Percentiles rank a stretch among this genome's conserved stretches.
Conservation (phyloP, 306 rosid species). For the Abrus pulchellus region DNA sequence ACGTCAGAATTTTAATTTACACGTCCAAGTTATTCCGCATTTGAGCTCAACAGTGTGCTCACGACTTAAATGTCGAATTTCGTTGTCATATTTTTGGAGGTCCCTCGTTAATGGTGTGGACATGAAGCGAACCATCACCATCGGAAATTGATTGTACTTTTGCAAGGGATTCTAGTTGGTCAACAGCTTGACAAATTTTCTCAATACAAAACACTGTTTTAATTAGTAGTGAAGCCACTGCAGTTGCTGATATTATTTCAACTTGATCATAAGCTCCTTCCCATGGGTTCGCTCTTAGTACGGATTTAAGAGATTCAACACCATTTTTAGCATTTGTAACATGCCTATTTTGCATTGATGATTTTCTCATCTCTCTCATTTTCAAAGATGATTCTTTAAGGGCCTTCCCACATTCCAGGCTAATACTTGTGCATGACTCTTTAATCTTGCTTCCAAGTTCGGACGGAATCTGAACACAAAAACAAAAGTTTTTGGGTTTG, state of each 20-base stretch:
- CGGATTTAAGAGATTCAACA: slow-evolving; percentile 46
- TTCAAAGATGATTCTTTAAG: slow-evolving; percentile 52
- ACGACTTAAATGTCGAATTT: no score
- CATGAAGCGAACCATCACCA: slow-evolving; percentile 34
- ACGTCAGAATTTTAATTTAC: no score
- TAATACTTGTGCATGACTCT: slow-evolving; percentile 52
- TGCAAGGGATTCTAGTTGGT: slow-evolving; percentile 49
- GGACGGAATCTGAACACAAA: slow-evolving; percentile 40
- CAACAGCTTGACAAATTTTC: slow-evolving; percentile 50
- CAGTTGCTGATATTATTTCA: slow-evolving; percentile 42
- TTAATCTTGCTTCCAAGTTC: slow-evolving; percentile 50
- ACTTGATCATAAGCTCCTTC: slow-evolving; percentile 39
- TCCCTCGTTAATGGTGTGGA: slow-evolving; percentile 23
- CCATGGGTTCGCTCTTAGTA: slow-evolving; percentile 44
- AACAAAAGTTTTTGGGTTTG: not conserved
- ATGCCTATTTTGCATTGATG: slow-evolving; percentile 40
- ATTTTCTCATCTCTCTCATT: slow-evolving; percentile 44
- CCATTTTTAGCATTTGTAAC: slow-evolving; percentile 46
- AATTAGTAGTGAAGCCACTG: slow-evolving; percentile 54
- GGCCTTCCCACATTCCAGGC: slow-evolving; percentile 56
- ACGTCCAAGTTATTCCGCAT: no score
- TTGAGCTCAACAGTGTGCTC: no score
- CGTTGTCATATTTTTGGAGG: not conserved
- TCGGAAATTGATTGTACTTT: slow-evolving; percentile 41
- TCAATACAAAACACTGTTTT: slow-evolving; percentile 48